These are phyloP conservation scores for Colletotrichum scovillei DNA, from an alignment of 2,329 filamentous ascomycete species.

Conservation along the genomic window DNA sequence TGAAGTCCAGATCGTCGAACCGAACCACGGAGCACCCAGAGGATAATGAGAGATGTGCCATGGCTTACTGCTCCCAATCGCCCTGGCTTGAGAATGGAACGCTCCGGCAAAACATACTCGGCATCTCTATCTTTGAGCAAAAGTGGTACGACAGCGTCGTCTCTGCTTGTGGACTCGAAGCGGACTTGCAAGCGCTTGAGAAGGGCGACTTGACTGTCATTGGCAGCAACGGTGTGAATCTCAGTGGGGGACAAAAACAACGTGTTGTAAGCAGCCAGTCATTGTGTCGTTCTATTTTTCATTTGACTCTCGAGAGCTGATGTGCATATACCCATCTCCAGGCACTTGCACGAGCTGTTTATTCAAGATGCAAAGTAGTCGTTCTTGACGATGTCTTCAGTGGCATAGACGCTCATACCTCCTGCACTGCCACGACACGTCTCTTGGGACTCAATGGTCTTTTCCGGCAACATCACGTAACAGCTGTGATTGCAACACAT, in stretches of 20 bases:
- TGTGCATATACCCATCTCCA: not conserved
- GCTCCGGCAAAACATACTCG: conserved; percentile 10
- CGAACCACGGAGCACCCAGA: not conserved
- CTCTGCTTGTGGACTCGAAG: conserved; percentile 11
- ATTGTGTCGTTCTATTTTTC: not conserved
- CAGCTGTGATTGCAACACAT: conserved; percentile 17
- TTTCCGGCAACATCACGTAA: not conserved
- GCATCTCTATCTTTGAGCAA: not conserved
- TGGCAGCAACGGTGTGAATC: conserved; percentile 18
- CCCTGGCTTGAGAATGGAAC: conserved; percentile 26
- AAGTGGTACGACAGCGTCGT: conserved; percentile 9
- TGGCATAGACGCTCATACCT: conserved; percentile 22
- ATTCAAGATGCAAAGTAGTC: conserved; percentile 3
- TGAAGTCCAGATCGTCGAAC: not conserved
- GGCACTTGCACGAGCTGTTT: conserved; percentile 18
- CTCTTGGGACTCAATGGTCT: conserved; percentile 1
- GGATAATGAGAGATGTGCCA: not conserved
- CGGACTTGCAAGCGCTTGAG: not conserved
- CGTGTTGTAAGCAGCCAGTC: conserved; percentile 7
- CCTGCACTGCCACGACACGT: not conserved
- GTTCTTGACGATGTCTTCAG: conserved; percentile 29
- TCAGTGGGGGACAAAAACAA: conserved; percentile 26
- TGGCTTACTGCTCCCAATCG: conserved; percentile 17
- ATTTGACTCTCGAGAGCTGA: not conserved
- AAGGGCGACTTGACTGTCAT: not conserved